Conservation (phyloP, 768 basidiomycete genomes). For the Leccinellum rugosiceps region DNA sequence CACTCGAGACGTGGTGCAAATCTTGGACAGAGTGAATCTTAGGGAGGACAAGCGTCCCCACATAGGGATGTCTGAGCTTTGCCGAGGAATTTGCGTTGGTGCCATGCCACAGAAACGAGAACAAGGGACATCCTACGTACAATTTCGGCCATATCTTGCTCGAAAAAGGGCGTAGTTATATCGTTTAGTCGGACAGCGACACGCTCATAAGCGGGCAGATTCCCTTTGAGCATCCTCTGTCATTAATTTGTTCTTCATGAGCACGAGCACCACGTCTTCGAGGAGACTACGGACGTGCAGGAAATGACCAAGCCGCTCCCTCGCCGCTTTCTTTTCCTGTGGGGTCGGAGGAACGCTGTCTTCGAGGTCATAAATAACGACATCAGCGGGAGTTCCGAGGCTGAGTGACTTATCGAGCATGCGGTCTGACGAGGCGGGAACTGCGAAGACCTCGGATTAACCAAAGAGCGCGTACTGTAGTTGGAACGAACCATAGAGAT, state of each 20-base stretch:
- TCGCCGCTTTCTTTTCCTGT: conserved; percentile 57
- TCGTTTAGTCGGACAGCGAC: conserved; percentile 73
- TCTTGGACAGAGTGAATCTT: conserved; percentile 75
- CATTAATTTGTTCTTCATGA: conserved; percentile 10
- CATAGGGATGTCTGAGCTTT: conserved; percentile 44
- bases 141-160: conserved; percentile 57
- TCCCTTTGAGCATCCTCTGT: conserved; percentile 26
- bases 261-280: conserved; percentile 3
- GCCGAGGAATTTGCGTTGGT: conserved; percentile 2
- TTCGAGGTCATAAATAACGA: conserved; percentile 85
- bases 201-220: conserved; percentile 44
- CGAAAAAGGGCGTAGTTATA: conserved; percentile 61
- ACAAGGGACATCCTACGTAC: conserved; percentile 40
- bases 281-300: conserved; percentile 42
- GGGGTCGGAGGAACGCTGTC: conserved; percentile 71
- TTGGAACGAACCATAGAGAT: conserved; percentile 49
- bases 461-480: neutral
- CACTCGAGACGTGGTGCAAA: conserved; percentile 55
- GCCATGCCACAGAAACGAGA: neutral
- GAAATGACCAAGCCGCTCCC: conserved; percentile 53
- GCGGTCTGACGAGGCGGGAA: conserved; percentile 74
- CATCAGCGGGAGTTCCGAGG: conserved; percentile 52
- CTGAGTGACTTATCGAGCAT: conserved; percentile 79
- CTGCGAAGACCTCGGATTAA: conserved; percentile 31
- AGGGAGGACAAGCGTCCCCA: conserved; percentile 75